Evolutionary conservation across 345 rosid genomes (phyloP), one percentile per base, ranked within the genome.

Genomic region (Eucalyptus shirleyi): DNA sequence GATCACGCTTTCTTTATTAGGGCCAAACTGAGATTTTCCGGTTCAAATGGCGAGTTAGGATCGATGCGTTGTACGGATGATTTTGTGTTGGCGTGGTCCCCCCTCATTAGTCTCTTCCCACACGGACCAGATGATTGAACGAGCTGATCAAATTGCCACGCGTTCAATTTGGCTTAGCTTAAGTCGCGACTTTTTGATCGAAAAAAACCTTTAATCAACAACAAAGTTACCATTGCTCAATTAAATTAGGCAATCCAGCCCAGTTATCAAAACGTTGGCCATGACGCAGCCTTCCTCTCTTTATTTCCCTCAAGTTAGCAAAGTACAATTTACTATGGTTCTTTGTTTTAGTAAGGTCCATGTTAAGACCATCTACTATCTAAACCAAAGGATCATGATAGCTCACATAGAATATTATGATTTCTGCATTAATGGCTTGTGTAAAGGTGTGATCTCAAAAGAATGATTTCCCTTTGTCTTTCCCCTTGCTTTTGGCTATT

Each of bases 171-270:
- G 47, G 9, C 23, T 72, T 69, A 34, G 2, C 81, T 0, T 34
- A 12, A 7, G 4, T 34, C 24, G 6, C 2, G 8, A 18, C 23
- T 69, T 4, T 6, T 69, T 12, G 0, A 69, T 5, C 1, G 3
- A 37, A 67, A 34, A 17, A 34, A 17, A 9, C 7, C 24, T 18
- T 5, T 37, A 34, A 17, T 69, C 4, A 13, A 69, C 4, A 11
- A 32, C 4, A 0, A 32, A 4, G 7, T 10, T 65, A 9, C 3
- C 3, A 0, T 0, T 2, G 21, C 77, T 65, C 11, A 8, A 17
- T 32, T 32, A 67, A 32, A 67, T 9, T 37, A 32, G 3, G 12
- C 3, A 32, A 3, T 32, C 19, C 3, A 37, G 12, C 12, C 4
- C 4, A 1, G 2, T 69, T 69, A 16, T 69, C 81, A 32, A 32